These are phyloP conservation scores for Diaporthe citriasiana DNA, from an alignment of 2,329 filamentous ascomycete genomes.

Conservation along the genomic window DNA sequence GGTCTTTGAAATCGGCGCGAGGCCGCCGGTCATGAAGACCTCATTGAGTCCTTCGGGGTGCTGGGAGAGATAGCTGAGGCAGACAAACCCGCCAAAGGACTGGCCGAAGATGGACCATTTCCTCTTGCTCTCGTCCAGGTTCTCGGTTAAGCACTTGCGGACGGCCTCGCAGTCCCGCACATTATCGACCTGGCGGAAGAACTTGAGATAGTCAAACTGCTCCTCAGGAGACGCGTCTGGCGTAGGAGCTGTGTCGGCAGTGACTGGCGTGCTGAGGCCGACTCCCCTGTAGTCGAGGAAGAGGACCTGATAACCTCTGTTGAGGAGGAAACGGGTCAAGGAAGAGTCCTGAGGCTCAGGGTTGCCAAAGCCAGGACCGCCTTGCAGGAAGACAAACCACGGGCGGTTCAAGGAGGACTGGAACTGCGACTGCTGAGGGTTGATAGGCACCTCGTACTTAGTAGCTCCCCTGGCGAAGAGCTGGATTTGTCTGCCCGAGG, in stretches of 20 bases:
- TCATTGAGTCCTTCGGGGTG: conserved; percentile 84
- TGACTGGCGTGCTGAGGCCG: conserved; percentile 85
- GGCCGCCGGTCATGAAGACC: conserved; percentile 86
- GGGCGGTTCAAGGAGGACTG: conserved; percentile 38
- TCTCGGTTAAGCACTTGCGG: conserved; percentile 78
- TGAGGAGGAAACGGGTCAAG: conserved; percentile 79
- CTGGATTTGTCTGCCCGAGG: conserved; percentile 71
- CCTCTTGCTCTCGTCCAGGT: conserved; percentile 73
- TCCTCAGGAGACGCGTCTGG: conserved; percentile 71
- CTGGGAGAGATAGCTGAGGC: conserved; percentile 85
- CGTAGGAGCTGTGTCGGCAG: conserved; percentile 76
- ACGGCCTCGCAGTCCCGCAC: conserved; percentile 92
- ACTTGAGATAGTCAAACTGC: conserved; percentile 85
- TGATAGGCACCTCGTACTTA: conserved; percentile 74
- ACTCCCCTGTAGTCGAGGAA: conserved; percentile 94
- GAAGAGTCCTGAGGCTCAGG: conserved; percentile 79
- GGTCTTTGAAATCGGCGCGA: conserved; percentile 80
- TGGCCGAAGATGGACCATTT: conserved; percentile 92
- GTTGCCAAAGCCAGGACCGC: conserved; percentile 87
- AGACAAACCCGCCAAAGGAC: conserved; percentile 92
- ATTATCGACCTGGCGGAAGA: conserved; percentile 91
- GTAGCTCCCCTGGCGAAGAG: conserved; percentile 84
- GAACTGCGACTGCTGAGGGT: conserved; percentile 52
- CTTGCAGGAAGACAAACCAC: conserved; percentile 80
- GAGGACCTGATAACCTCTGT: conserved; percentile 86